These are phyloP conservation scores for Kodamaea plutei DNA, from an alignment of 1,139 yeast genomes.

Conservation along the genomic window DNA sequence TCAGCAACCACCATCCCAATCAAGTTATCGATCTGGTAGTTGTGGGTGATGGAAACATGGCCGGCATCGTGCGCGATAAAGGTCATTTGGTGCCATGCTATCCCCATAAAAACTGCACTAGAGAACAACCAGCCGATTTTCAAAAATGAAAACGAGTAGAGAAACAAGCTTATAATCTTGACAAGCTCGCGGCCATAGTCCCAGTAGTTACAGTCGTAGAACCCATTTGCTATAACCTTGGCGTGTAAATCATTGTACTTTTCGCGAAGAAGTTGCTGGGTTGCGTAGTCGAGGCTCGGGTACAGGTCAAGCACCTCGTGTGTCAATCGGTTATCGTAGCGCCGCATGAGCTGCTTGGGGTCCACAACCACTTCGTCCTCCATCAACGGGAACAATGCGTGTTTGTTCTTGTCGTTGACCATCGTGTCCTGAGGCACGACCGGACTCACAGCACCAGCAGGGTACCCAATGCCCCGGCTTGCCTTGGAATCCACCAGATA, in stretches of 20 bases:
- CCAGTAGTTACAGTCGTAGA: conserved; percentile 70
- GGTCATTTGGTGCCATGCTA: conserved; percentile 87
- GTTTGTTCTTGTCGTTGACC: conserved; percentile 33
- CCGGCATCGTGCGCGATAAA: conserved; percentile 92
- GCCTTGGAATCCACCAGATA: too few relatives aligned
- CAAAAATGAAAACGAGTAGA: conserved; percentile 48
- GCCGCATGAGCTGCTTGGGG: conserved; percentile 51
- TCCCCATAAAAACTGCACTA: conserved; percentile 66
- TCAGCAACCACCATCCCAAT: conserved; percentile 73
- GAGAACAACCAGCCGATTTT: conserved; percentile 41
- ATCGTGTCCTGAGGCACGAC: conserved; percentile 47
- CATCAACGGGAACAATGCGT: conserved; percentile 34
- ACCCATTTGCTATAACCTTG: conserved; percentile 51
- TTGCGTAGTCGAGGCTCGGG: conserved; percentile 64
- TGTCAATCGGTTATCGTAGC: conserved; percentile 54
- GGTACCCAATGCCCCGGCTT: conserved; percentile 32
- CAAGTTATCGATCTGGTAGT: conserved; percentile 72
- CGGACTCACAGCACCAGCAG: conserved; percentile 35
- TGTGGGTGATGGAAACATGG: conserved; percentile 76
- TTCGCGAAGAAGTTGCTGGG: conserved; percentile 54
- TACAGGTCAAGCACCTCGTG: conserved; percentile 49
- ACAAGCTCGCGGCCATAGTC: conserved; percentile 63
- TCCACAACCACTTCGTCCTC: conserved; percentile 42
- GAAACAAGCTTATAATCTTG: conserved; percentile 54
- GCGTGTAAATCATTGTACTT: conserved; percentile 62